Evolutionary conservation across 2,329 filamentous ascomycete genomes (phyloP).

Genomic region (Rhynchosporium agropyri): DNA sequence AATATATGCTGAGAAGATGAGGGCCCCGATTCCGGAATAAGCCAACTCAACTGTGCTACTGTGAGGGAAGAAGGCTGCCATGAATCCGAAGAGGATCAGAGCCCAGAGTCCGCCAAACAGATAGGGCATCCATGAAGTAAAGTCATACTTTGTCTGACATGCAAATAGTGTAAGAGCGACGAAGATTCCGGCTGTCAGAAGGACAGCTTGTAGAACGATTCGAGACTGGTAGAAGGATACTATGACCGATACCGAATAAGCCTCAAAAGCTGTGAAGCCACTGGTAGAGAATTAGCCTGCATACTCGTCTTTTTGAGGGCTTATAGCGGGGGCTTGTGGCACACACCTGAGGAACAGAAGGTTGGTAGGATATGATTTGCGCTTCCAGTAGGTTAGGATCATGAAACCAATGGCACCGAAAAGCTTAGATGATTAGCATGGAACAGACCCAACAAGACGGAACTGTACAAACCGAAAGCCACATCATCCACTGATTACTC

Average conservation of each 20-base stretch:
- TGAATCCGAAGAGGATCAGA: slow-evolving; percentile 88
- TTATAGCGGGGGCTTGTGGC: too few species aligned
- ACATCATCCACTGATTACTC: slow-evolving; percentile 79
- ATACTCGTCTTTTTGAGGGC: neutral
- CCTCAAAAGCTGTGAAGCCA: slow-evolving; percentile 88
- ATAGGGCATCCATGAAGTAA: slow-evolving; percentile 96
- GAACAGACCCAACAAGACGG: neutral
- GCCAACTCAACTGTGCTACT: slow-evolving; percentile 80
- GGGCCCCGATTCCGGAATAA: slow-evolving; percentile 78
- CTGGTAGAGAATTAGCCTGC: slow-evolving; percentile 36
- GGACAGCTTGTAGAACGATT: slow-evolving; percentile 86
- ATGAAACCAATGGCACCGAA: slow-evolving; percentile 83
- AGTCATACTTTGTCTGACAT: slow-evolving; percentile 98
- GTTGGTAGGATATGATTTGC: slow-evolving; percentile 93
- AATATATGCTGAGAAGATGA: slow-evolving; percentile 94
- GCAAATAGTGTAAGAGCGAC: slow-evolving; percentile 83
- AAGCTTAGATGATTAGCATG: slow-evolving; percentile 50
- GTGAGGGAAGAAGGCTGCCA: slow-evolving; percentile 85
- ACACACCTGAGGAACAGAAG: slow-evolving; percentile 73
- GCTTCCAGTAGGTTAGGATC: slow-evolving; percentile 90
- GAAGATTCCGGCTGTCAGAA: slow-evolving; percentile 85
- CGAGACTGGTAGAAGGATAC: slow-evolving; percentile 84
- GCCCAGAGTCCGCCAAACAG: slow-evolving; percentile 90
- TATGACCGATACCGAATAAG: slow-evolving; percentile 90
- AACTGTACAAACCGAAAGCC: slow-evolving; percentile 64